phyloP scores from a whole-genome alignment of 306 rosid genomes.

The Erythrophleum fordii region DNA sequence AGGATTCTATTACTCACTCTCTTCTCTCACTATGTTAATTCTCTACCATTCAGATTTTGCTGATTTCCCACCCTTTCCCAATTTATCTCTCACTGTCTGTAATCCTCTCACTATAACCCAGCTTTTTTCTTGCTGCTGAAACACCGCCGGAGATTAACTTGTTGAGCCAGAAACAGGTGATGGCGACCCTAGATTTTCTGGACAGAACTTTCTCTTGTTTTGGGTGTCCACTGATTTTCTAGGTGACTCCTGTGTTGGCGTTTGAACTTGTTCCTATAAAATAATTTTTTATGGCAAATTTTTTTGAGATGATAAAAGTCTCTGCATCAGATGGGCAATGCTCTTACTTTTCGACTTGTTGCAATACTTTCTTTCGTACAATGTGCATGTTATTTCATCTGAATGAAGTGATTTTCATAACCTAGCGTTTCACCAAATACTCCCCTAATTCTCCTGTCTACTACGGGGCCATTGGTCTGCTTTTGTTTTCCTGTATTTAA shows the following conservation, averaged over 20 bases:
- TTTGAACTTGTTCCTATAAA: conserved; percentile 26
- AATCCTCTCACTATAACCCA: conserved; percentile 30
- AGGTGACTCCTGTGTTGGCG: conserved; percentile 32
- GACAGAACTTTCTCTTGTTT: conserved; percentile 31
- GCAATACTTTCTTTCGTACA: conserved; percentile 30
- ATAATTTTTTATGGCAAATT: neutral
- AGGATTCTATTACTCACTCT: conserved; percentile 50
- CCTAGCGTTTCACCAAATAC: neutral
- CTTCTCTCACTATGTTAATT: conserved; percentile 55
- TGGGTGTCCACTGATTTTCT: conserved; percentile 32
- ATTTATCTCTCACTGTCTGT: neutral
- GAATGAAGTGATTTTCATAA: conserved; percentile 15
- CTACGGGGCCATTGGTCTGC: conserved; percentile 25
- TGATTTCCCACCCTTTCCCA: conserved; percentile 49
- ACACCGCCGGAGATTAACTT: conserved; percentile 31
- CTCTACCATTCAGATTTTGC: conserved; percentile 57
- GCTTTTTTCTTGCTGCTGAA: conserved; percentile 36
- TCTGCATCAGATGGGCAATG: conserved; percentile 24
- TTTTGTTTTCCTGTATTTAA: conserved; percentile 24
- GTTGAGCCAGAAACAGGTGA: conserved; percentile 41
- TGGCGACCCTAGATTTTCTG: conserved; percentile 13
- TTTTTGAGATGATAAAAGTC: conserved; percentile 7
- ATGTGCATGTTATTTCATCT: conserved; percentile 43
- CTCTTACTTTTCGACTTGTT: conserved; percentile 27
- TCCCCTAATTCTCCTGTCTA: neutral